Conservation (phyloP, 1,284 basidiomycete genomes). For the Leccinum subrobustum region DNA sequence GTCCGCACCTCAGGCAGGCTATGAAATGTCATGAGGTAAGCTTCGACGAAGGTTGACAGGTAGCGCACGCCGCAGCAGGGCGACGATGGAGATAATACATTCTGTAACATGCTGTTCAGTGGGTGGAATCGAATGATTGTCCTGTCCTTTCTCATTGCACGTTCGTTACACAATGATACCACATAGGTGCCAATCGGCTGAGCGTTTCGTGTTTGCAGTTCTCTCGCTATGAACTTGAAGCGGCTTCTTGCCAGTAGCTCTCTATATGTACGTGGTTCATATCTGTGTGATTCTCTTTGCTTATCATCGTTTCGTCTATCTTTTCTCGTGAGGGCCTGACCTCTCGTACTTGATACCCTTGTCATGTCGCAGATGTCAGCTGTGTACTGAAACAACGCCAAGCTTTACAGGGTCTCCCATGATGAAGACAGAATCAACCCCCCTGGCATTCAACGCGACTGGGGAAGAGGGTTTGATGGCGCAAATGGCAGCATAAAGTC, state of each 20-base stretch:
- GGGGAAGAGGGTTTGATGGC: constrained; percentile 34
- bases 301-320: not conserved
- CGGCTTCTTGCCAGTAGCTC: not conserved
- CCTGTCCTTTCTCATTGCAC: not conserved
- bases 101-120: not conserved
- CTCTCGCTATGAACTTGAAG: not conserved
- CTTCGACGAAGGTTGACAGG: not conserved
- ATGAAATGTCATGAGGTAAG: constrained; percentile 17
- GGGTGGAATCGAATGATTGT: not conserved
- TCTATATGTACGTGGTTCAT: not conserved
- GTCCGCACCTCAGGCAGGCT: constrained; percentile 8
- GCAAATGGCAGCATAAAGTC: not conserved
- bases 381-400: constrained; percentile 68
- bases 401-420: constrained; percentile 57
- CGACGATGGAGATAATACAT: not conserved
- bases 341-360: not conserved
- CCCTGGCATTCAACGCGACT: constrained; percentile 46
- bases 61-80: not conserved
- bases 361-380: constrained; percentile 24
- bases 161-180: not conserved
- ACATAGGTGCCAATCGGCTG: not conserved
- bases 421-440: constrained; percentile 55
- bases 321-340: not conserved
- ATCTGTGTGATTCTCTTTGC: not conserved
- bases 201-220: not conserved